Evolutionary conservation across 257 asterid genomes (phyloP).

Genomic region (Salvia miltiorrhiza): DNA sequence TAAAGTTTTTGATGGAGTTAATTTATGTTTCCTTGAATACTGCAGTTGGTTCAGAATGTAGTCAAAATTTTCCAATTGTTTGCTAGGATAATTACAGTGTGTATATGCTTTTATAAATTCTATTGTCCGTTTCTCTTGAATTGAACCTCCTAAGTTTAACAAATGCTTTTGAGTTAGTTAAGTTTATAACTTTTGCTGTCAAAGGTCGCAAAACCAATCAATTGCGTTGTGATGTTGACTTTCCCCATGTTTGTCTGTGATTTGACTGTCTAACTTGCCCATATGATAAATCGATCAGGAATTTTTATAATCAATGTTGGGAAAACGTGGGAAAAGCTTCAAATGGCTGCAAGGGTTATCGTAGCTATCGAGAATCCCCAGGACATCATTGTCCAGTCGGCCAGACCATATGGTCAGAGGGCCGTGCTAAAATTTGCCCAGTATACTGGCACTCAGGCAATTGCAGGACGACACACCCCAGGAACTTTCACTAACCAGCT

Average conservation of each 20-base stretch:
- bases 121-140: neutral
- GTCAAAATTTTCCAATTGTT: neutral
- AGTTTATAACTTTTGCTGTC: neutral
- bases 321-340: constrained; percentile 48
- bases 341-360: constrained; percentile 47
- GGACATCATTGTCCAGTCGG: constrained; percentile 49
- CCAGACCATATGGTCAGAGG: constrained; percentile 48
- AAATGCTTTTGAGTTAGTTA: neutral
- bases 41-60: neutral
- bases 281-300: constrained; percentile 15
- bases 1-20: neutral
- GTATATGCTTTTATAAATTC: neutral
- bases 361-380: constrained; percentile 46
- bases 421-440: constrained; percentile 50
- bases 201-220: too few species aligned
- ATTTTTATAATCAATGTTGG: constrained; percentile 44
- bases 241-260: neutral
- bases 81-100: neutral
- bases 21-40: neutral
- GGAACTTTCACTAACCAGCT: constrained; percentile 44
- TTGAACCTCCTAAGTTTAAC: neutral
- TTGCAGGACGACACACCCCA: constrained; percentile 51
- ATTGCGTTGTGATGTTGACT: neutral
- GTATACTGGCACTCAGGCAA: constrained; percentile 38
- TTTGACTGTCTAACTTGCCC: neutral